Base-by-base conservation (phyloP, 2,329 filamentous ascomycete genomes). In the Alternaria sp. region DNA sequence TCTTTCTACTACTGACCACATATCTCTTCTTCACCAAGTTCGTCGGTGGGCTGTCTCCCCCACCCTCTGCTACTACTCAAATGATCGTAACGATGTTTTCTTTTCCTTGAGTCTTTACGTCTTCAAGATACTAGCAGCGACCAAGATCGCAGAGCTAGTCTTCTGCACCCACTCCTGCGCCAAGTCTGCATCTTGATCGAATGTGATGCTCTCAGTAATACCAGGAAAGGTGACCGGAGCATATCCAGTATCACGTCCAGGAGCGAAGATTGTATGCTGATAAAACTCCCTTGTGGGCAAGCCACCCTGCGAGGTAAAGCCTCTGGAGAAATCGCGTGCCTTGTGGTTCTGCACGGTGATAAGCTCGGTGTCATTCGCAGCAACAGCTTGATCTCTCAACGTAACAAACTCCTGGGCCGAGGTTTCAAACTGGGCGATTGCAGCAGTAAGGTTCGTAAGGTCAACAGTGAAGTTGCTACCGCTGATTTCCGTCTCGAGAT, bases 261-360 rank as follows among this genome's bases (percentile, higher is more conserved):
- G 82, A 7, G 82, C 81, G 58, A 82, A 83, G 20, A 83, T 76
- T 8, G 81, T 73, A 64, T 84, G 76, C 62, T 80, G 80, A 66
- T 79, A 84, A 62, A 81, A 83, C 61, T 81, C 77, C 14, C 82
- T 67, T 2, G 75, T 78, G 0, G 81, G 79, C 34, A 84, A 62
- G 12, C 82, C 82, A n/a, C 81, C 81, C 54, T 83, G 79, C 20
- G 69, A 76, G 3, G 81, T 78, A 59, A 84, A 84, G 0, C 79
- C 81, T 7, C 82, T 72, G 28, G 79, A 78, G 69, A 83, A 83
- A 55, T 83, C 81, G 9, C 80, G 72, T 47, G 79, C 78, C 65
- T 82, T 83, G 60, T 77, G 70, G 66, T 84, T 84, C n/a, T 81
- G 75, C 3, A 75, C 65, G 1, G 68, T 67, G 32, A 79, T 51